Percentiles rank a stretch among this genome's conserved stretches.
Conservation (phyloP, 257 asterid genomes). For the Echium plantagineum region DNA sequence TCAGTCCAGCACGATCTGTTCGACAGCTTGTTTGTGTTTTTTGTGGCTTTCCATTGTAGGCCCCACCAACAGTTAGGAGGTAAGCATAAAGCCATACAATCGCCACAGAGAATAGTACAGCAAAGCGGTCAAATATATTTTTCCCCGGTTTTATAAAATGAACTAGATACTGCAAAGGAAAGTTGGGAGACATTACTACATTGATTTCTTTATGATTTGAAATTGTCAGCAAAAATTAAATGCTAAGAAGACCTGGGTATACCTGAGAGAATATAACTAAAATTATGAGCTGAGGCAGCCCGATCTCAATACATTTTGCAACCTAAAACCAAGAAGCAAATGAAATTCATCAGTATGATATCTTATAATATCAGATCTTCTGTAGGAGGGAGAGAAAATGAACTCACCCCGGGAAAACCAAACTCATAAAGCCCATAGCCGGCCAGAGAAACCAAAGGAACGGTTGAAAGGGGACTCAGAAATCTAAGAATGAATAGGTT, state of each 20-base stretch:
- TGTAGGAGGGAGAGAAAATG: conserved; percentile 2
- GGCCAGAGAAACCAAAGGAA: conserved; percentile 57
- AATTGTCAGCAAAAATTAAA: background rate
- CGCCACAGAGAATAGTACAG: conserved; percentile 48
- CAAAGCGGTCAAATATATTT: conserved; percentile 50
- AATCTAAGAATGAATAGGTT: conserved; percentile 22
- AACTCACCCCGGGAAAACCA: conserved; percentile 74
- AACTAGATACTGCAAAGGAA: conserved; percentile 53
- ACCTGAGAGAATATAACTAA: conserved; percentile 70
- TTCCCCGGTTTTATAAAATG: conserved; percentile 46
- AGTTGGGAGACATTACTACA: background rate
- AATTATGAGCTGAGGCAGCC: conserved; percentile 76
- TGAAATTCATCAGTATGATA: background rate
- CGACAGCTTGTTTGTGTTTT: conserved; percentile 84
- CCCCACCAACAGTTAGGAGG: conserved; percentile 88
- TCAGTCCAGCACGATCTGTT: conserved; percentile 90
- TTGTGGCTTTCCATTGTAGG: conserved; percentile 63
- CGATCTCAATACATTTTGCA: conserved; percentile 77
- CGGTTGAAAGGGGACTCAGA: conserved; percentile 71
- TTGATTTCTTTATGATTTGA: background rate
- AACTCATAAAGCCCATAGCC: conserved; percentile 75
- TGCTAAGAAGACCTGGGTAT: conserved; percentile 21
- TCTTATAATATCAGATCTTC: background rate
- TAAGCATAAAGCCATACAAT: conserved; percentile 71
- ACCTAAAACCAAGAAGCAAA: conserved; percentile 31